Evolutionary conservation across 1,284 basidiomycete species (phyloP).

Genomic region (Ceratobasidium sp.): DNA sequence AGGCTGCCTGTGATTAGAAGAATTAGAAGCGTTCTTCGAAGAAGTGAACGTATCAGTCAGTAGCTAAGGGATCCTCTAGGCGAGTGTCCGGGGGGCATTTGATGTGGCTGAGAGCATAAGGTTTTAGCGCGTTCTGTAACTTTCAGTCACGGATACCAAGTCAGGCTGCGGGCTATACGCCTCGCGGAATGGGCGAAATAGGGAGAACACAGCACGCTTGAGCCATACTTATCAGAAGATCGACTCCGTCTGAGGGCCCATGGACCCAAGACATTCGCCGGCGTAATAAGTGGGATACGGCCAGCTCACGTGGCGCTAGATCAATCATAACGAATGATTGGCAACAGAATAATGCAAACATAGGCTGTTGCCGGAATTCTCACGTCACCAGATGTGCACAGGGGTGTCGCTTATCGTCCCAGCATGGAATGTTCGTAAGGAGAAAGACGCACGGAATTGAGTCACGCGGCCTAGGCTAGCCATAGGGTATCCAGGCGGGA

Average conservation of each 20-base stretch:
- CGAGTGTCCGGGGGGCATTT: conserved; percentile 26
- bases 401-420: conserved; percentile 24
- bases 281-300: not conserved
- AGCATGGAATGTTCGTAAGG: conserved; percentile 25
- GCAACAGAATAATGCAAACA: conserved; percentile 25
- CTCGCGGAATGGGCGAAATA: not conserved
- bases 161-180: not conserved
- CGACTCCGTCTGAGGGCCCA: not conserved
- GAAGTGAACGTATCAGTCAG: conserved; percentile 28
- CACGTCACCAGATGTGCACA: conserved; percentile 25
- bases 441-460: conserved; percentile 15
- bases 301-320: conserved; percentile 2
- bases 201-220: not conserved
- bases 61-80: conserved; percentile 25
- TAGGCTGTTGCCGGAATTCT: conserved; percentile 34
- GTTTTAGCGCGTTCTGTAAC: conserved; percentile 22
- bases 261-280: not conserved
- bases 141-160: conserved; percentile 5
- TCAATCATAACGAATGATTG: conserved; percentile 10
- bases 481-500: conserved; percentile 6
- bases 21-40: conserved; percentile 17
- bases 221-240: not conserved
- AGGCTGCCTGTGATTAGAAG: conserved; percentile 35
- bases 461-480: conserved; percentile 21
- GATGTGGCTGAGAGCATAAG: conserved; percentile 39